Evolutionary conservation across 2,329 filamentous ascomycete genomes (phyloP).

Genomic region (Pseudogymnoascus sp.): DNA sequence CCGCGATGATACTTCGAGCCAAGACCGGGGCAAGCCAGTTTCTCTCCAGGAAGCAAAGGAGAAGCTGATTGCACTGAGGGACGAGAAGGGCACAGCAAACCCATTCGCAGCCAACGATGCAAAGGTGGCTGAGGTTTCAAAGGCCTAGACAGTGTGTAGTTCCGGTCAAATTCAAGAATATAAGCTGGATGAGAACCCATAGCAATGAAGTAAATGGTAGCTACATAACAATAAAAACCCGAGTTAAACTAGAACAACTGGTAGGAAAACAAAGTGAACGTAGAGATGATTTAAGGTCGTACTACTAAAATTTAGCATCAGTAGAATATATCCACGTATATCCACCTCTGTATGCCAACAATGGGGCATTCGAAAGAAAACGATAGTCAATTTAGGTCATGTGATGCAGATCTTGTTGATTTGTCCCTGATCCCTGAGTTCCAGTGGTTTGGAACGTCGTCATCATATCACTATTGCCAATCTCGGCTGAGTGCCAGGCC

Average conservation of each 20-base stretch:
- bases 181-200: neutral
- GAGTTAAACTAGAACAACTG: neutral
- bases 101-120: conserved; percentile 26
- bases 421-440: conserved; percentile 4
- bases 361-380: neutral
- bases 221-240: neutral
- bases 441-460: conserved; percentile 2
- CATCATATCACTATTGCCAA: conserved; percentile 8
- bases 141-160: neutral
- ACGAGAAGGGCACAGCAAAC: conserved; percentile 35
- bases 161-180: neutral
- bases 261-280: neutral
- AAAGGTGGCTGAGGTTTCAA: neutral
- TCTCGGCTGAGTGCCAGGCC: conserved; percentile 7
- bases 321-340: neutral
- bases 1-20: conserved; percentile 54
- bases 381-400: neutral
- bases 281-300: neutral
- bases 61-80: conserved; percentile 46
- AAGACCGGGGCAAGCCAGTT: conserved; percentile 54
- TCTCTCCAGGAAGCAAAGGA: conserved; percentile 49
- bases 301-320: conserved; percentile 1
- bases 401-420: neutral
- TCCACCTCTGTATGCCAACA: conserved; percentile 2
- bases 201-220: neutral